Evolutionary conservation across 1,284 basidiomycete genomes (phyloP).

Genomic region (Phaffia rhodozyma): DNA sequence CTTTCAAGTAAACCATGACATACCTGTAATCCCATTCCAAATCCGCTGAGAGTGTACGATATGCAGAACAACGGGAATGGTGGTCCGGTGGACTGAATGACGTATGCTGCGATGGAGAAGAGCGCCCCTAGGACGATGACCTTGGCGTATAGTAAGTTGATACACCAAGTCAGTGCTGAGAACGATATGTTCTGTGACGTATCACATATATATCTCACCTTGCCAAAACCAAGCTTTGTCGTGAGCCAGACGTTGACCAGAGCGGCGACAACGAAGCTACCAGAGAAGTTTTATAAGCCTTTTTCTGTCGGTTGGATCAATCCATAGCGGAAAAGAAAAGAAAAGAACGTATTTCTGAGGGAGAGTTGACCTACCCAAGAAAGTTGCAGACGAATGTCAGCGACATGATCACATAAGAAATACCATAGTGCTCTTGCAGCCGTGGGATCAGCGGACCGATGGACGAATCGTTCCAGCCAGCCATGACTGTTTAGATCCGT

Average conservation of each 20-base stretch:
- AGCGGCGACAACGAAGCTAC: slow-evolving; percentile 41
- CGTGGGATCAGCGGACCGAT: slow-evolving; percentile 50
- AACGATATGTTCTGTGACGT: slow-evolving; percentile 20
- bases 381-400: slow-evolving; percentile 48
- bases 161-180: neutral
- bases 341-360: neutral
- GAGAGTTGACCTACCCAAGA: slow-evolving; percentile 32
- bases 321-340: neutral
- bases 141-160: neutral
- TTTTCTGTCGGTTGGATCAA: neutral
- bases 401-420: slow-evolving; percentile 41
- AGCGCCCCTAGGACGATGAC: slow-evolving; percentile 20
- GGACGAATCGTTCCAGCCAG: slow-evolving; percentile 52
- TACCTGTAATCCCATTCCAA: slow-evolving; percentile 47
- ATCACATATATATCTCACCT: slow-evolving; percentile 32
- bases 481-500: slow-evolving; percentile 26
- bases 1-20: slow-evolving; percentile 9
- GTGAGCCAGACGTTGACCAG: slow-evolving; percentile 43
- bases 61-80: slow-evolving; percentile 57
- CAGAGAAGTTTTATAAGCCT: neutral
- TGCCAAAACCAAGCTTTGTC: slow-evolving; percentile 47
- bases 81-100: slow-evolving; percentile 46
- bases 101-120: slow-evolving; percentile 41
- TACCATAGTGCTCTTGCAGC: slow-evolving; percentile 45
- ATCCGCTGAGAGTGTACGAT: slow-evolving; percentile 49